phyloP scores from a whole-genome alignment of 495 filamentous ascomycete species.

The Evansstolkia leycettana region DNA sequence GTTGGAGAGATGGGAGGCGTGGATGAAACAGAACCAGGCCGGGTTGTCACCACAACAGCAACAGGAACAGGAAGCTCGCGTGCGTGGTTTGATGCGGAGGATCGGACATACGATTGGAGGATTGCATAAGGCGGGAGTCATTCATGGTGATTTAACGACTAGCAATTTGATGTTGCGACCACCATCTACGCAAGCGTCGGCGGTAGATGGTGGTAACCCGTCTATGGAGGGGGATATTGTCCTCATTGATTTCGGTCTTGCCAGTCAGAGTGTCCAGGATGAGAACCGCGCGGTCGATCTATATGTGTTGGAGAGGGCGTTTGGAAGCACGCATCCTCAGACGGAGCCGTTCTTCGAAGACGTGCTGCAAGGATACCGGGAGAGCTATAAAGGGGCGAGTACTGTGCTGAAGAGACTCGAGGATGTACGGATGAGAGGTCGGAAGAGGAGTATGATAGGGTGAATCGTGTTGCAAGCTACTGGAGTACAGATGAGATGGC shows the following conservation, averaged over 20 bases:
- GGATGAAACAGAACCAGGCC: conserved; percentile 9
- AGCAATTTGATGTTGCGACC: conserved; percentile 84
- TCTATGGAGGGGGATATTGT: conserved; percentile 60
- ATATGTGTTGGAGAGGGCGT: conserved; percentile 94
- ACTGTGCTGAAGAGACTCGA: conserved; percentile 66
- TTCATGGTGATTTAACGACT: conserved; percentile 94
- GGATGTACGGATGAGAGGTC: conserved; percentile 89
- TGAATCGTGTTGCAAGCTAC: too few relatives aligned
- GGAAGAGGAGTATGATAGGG: conserved; percentile 95
- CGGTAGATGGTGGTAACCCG: conserved; percentile 14
- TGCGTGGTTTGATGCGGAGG: conserved; percentile 49
- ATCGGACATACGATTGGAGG: conserved; percentile 66
- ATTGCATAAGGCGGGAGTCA: conserved; percentile 69
- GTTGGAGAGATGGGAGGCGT: conserved; percentile 51
- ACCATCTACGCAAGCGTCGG: conserved; percentile 8
- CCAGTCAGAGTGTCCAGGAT: conserved; percentile 66
- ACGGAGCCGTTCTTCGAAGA: conserved; percentile 66
- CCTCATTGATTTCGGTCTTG: conserved; percentile 92
- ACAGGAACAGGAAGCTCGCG: conserved; percentile 28
- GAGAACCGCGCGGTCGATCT: conserved; percentile 95
- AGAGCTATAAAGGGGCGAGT: conserved; percentile 44
- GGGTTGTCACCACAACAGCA: conserved; percentile 13
- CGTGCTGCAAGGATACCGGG: conserved; percentile 48
- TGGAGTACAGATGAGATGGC: not conserved
- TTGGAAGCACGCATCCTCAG: conserved; percentile 84